Percentiles rank a stretch among this genome's conserved stretches.
These are phyloP conservation scores for Mucor piriformis DNA, from an alignment of 371 early-diverging fungal species.

Conservation along the genomic window DNA sequence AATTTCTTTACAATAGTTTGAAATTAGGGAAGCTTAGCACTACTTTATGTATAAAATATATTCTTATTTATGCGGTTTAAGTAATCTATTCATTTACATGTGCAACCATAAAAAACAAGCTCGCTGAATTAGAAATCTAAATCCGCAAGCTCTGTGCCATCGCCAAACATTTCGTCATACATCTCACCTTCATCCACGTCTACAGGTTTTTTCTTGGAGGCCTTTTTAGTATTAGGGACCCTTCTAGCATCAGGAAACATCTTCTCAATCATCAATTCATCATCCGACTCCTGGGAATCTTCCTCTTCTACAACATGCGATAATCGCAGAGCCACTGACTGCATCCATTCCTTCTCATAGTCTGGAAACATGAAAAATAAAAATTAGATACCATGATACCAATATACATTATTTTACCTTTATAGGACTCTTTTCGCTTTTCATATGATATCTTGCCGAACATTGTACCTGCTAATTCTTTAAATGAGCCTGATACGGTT, in stretches of 20 bases:
- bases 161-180: constrained; percentile 40
- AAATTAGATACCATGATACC: not conserved
- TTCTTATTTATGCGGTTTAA: too few species aligned
- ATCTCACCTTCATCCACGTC: constrained; percentile 9
- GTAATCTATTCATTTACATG: too few species aligned
- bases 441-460: not conserved
- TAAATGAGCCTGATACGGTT: not conserved
- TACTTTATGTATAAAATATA: too few species aligned
- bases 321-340: not conserved
- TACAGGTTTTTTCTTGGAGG: not conserved
- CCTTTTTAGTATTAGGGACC: not conserved
- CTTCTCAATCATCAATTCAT: too few species aligned
- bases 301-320: not conserved
- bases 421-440: not conserved
- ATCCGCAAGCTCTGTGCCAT: constrained; percentile 28
- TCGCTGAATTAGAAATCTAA: not conserved
- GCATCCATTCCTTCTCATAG: not conserved
- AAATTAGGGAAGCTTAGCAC: too few species aligned
- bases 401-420: not conserved
- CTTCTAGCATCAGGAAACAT: not conserved
- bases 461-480: not conserved
- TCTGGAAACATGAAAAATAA: not conserved
- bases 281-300: not conserved
- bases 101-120: too few species aligned
- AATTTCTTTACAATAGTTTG: too few species aligned